A percentile compares a stretch with the other conserved stretches of the same genome.
Evolutionary conservation across 352 stramenopile genomes (phyloP).

Genomic region (Phytophthora pini): DNA sequence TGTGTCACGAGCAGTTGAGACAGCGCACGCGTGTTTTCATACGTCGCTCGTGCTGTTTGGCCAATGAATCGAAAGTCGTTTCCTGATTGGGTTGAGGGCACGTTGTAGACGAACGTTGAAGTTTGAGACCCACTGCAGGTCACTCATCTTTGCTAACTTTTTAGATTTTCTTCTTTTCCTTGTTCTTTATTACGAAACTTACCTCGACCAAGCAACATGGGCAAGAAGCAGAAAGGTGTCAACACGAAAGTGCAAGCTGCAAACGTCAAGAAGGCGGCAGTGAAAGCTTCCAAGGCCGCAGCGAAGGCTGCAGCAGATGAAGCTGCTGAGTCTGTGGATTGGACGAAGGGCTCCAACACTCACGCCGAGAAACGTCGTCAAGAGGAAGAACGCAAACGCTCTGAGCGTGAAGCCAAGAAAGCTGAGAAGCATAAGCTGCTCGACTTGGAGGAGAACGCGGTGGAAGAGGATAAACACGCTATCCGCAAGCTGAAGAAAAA

Average conservation of each 20-base stretch:
- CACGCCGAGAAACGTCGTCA: conserved; percentile 49
- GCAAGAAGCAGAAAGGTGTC: conserved; percentile 55
- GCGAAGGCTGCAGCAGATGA: conserved; percentile 52
- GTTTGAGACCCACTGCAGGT: neutral
- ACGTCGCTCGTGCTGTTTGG: neutral
- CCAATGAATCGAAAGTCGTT: conserved; percentile 2
- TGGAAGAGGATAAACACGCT: conserved; percentile 66
- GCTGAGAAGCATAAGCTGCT: conserved; percentile 76
- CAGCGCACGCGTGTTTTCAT: no score
- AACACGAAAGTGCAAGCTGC: conserved; percentile 83
- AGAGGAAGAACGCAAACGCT: conserved; percentile 68
- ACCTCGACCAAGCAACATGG: conserved; percentile 32
- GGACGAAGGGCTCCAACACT: conserved; percentile 59
- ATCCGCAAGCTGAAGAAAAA: conserved; percentile 80
- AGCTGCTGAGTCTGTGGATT: conserved; percentile 58
- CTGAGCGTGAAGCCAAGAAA: conserved; percentile 69
- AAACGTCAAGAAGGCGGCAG: conserved; percentile 70
- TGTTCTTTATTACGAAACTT: neutral
- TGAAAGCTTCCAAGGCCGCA: conserved; percentile 62
- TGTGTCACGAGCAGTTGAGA: no score
- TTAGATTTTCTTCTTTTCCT: no score
- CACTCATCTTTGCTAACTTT: neutral
- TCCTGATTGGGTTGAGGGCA: conserved; percentile 21
- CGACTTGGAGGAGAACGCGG: conserved; percentile 66
- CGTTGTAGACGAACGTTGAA: neutral